Evolutionary conservation across 2,329 filamentous ascomycete species (phyloP).

Genomic region (Venturia pyrina): DNA sequence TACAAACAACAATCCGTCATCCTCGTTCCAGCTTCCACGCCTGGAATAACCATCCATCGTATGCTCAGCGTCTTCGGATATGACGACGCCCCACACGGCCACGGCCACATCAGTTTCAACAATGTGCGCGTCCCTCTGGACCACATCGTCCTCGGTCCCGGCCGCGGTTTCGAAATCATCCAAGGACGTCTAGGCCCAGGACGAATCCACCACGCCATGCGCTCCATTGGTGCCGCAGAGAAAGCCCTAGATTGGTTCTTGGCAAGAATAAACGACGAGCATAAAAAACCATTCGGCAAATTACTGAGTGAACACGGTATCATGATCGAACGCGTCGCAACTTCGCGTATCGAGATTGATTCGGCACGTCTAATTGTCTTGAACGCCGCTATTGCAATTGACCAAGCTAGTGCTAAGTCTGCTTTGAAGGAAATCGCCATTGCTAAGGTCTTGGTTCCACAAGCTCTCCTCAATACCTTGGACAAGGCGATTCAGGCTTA

Average conservation of each 20-base stretch:
- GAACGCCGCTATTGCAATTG: conserved; percentile 92
- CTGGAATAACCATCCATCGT: conserved; percentile 83
- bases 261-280: conserved; percentile 82
- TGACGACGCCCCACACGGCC: conserved; percentile 96
- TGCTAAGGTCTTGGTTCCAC: conserved; percentile 85
- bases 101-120: conserved; percentile 82
- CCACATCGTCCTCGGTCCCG: conserved; percentile 86
- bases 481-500: conserved; percentile 91
- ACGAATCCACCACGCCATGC: conserved; percentile 97
- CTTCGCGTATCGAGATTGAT: conserved; percentile 88
- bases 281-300: conserved; percentile 86
- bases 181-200: conserved; percentile 92
- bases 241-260: conserved; percentile 89
- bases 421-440: conserved; percentile 89
- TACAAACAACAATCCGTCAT: conserved; percentile 93
- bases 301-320: conserved; percentile 81
- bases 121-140: conserved; percentile 78
- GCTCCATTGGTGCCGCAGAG: conserved; percentile 82
- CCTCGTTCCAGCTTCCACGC: conserved; percentile 69
- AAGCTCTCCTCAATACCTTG: conserved; percentile 73
- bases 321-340: conserved; percentile 89
- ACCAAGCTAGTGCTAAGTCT: conserved; percentile 76
- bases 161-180: conserved; percentile 95
- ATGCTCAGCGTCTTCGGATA: conserved; percentile 94
- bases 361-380: conserved; percentile 80